These are phyloP conservation scores for Dryadomyces quercus-mongolicae DNA, from an alignment of 2,329 filamentous ascomycete genomes.

Conservation along the genomic window DNA sequence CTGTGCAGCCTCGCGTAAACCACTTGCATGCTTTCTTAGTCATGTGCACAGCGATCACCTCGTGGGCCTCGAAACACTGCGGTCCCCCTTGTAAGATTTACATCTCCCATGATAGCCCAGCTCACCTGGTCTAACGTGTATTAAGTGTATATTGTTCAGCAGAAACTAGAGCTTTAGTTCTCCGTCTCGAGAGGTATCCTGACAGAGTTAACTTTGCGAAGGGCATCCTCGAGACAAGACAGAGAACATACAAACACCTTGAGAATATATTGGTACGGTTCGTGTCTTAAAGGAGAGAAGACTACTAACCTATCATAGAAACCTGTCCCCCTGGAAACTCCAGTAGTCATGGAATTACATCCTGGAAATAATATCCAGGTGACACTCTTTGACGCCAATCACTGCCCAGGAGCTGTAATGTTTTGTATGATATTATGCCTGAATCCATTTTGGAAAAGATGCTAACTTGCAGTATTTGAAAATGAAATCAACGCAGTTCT, in stretches of 20 bases:
- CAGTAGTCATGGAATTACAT: constrained; percentile 61
- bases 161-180: constrained; percentile 67
- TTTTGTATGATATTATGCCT: constrained; percentile 45
- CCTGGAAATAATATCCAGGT: constrained; percentile 61
- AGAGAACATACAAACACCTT: constrained; percentile 67
- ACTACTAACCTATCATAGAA: constrained; percentile 34
- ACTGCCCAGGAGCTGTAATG: constrained; percentile 85
- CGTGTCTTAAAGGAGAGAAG: background rate
- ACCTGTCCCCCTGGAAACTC: constrained; percentile 70
- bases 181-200: constrained; percentile 66
- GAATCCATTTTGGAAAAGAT: too few relatives aligned
- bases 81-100: constrained; percentile 55
- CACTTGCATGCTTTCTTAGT: constrained; percentile 77
- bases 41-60: constrained; percentile 91
- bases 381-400: constrained; percentile 82
- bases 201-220: constrained; percentile 72
- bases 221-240: constrained; percentile 62
- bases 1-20: constrained; percentile 39
- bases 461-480: constrained; percentile 50
- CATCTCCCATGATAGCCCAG: background rate
- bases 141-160: constrained; percentile 71
- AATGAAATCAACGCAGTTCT: constrained; percentile 58
- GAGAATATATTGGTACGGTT: constrained; percentile 47
- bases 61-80: constrained; percentile 62
- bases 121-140: background rate